A percentile compares a stretch with the other conserved stretches of the same genome.
Conservation (phyloP, 306 rosid species). For the Fragaria ananassa region DNA sequence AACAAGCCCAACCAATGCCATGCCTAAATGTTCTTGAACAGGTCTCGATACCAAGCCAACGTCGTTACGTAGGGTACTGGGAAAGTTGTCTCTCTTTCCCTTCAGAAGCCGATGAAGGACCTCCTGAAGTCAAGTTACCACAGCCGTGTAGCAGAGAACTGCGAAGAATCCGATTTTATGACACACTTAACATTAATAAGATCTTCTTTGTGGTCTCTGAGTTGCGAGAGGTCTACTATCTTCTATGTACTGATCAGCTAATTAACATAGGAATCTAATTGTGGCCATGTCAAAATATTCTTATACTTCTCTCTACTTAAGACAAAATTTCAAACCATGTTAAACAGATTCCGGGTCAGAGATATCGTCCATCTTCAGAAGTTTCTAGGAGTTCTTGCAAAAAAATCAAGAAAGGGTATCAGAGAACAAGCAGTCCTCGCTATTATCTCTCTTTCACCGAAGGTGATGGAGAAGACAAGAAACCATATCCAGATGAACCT, state of each 20-base stretch:
- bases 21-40: constrained; percentile 28
- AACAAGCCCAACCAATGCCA: not conserved
- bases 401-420: constrained; percentile 65
- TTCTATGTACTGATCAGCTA: not conserved
- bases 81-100: constrained; percentile 52
- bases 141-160: constrained; percentile 68
- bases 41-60: constrained; percentile 99
- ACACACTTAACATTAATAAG: constrained; percentile 56
- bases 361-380: constrained; percentile 67
- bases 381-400: constrained; percentile 59
- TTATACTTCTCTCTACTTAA: not conserved
- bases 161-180: constrained; percentile 75
- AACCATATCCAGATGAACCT: constrained; percentile 47
- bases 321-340: not conserved
- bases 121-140: constrained; percentile 55
- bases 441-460: constrained; percentile 60
- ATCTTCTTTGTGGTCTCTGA: constrained; percentile 75
- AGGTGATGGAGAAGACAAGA: constrained; percentile 32
- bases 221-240: constrained; percentile 54
- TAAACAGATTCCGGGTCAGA: constrained; percentile 55
- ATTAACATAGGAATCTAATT: not conserved
- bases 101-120: constrained; percentile 29
- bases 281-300: not conserved
- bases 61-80: constrained; percentile 80
- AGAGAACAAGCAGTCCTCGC: constrained; percentile 59